Base-by-base conservation (phyloP, 352 stramenopile genomes). In the Aphanomyces stellatus region DNA sequence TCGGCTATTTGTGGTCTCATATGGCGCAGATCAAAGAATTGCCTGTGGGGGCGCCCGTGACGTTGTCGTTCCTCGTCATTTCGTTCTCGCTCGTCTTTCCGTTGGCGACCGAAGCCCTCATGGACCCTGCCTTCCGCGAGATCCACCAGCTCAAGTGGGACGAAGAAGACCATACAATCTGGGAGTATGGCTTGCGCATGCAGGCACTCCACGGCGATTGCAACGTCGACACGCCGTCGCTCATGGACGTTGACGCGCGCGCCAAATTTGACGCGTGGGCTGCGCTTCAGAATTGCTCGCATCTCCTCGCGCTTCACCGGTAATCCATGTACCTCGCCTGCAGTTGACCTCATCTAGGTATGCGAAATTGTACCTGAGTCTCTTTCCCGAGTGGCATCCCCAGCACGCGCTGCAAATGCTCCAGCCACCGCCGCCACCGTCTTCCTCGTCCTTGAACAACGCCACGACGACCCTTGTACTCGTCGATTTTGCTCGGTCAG, bases 191-290 rank as follows among this genome's bases (percentile, higher is more conserved):
- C 11, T 67, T 95, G 22, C 82, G 82, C 13, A 91, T 91, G 84
- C 86, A 95, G 40, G 77, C 76, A 42, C 60, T 86, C 1, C 69
- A 87, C 46, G 86, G 86, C 24, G 84, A 95, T 63, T 92, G 80
- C 34, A 77, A 89, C 48, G 19, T 74, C 2, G 72, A 78, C 28
- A 62, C 73, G 30, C 81, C 85, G 10, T 73, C 85, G 30, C 65
- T 93, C 17, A 64, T 93, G 22, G 81, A 87, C 27, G 80, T 89
- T 27, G 85, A 91, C 46, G 73, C 75, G 1, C 80, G 83, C 31
- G 81, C 82, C 15, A 91, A 89, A 53, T 91, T 93, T 63, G 74
- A 91, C 31, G 81, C 79, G 3, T 95, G 84, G 84, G 76, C 84
- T 30, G 70, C 79, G 3, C 71, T 93, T 33, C 77, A 88, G 34